Evolutionary conservation across 768 basidiomycete genomes (phyloP).

Genomic region (Tricholoma flavovirens): DNA sequence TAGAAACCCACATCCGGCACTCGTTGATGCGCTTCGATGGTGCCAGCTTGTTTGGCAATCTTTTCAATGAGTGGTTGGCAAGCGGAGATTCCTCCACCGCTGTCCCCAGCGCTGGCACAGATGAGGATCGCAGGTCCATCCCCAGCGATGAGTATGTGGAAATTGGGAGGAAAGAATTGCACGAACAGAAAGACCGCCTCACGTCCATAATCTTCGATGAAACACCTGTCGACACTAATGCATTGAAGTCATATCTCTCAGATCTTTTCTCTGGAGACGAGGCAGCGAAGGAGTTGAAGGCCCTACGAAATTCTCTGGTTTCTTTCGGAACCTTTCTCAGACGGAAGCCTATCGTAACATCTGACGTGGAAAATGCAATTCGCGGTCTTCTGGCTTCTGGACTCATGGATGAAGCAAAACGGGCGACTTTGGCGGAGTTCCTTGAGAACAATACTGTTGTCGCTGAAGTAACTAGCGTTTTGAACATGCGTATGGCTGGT

Average conservation of each 20-base stretch:
- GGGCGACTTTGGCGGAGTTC: constrained; percentile 37
- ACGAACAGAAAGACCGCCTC: constrained; percentile 26
- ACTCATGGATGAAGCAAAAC: constrained; percentile 35
- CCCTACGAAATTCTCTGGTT: constrained; percentile 24
- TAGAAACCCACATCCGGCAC: constrained; percentile 35
- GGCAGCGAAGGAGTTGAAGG: constrained; percentile 22
- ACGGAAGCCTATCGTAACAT: constrained; percentile 17
- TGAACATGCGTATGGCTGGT: constrained; percentile 40
- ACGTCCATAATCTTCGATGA: constrained; percentile 36
- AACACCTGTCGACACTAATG: constrained; percentile 25
- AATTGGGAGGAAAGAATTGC: constrained; percentile 35
- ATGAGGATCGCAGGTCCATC: constrained; percentile 4
- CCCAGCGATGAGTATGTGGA: constrained; percentile 15
- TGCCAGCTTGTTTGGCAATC: constrained; percentile 35
- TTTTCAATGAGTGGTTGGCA: constrained; percentile 39
- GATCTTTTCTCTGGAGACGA: constrained; percentile 31
- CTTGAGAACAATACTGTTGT: constrained; percentile 31
- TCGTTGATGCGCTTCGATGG: constrained; percentile 33
- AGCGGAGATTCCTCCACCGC: constrained; percentile 34
- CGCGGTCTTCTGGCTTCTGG: constrained; percentile 29
- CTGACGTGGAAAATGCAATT: constrained; percentile 28
- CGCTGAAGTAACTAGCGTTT: constrained; percentile 36
- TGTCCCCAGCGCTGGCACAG: constrained; percentile 13
- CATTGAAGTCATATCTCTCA: constrained; percentile 29
- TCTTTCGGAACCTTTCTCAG: constrained; percentile 24